phyloP scores from a whole-genome alignment of 164 flowering plant species.

The Sedum album region DNA sequence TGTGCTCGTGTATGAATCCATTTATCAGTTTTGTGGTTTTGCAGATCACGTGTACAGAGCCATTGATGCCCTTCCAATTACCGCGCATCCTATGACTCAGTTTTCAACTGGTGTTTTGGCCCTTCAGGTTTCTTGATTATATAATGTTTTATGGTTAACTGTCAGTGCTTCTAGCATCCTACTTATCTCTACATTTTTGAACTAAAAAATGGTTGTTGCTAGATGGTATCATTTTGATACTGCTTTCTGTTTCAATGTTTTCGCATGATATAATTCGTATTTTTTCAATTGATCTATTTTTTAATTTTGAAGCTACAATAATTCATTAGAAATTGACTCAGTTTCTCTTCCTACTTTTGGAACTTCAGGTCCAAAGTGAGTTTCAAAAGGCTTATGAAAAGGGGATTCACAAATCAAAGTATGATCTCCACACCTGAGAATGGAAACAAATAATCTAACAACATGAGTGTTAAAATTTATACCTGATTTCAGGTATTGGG shows the following conservation, averaged over 20 bases:
- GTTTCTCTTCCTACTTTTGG: constrained; percentile 9
- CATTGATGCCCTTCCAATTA: constrained; percentile 68
- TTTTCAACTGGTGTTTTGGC: constrained; percentile 95
- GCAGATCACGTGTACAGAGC: constrained; percentile 89
- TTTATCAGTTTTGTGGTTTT: constrained; percentile 12
- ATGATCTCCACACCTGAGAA: constrained; percentile 9
- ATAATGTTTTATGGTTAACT: neutral
- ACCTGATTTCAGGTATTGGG: constrained; percentile 77
- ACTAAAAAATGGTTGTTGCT: neutral
- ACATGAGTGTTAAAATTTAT: too few relatives aligned
- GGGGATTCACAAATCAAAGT: constrained; percentile 86
- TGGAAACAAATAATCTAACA: constrained; percentile 4
- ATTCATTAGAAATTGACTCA: neutral
- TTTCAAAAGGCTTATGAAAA: constrained; percentile 96
- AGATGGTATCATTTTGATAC: neutral
- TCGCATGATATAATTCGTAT: neutral
- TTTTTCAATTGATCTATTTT: neutral
- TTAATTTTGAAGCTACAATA: neutral
- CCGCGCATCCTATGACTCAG: constrained; percentile 98
- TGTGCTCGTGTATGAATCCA: neutral
- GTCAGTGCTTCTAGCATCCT: neutral
- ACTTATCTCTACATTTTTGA: neutral
- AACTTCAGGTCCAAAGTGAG: constrained; percentile 79
- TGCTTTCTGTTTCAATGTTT: neutral
- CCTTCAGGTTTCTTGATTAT: constrained; percentile 58